These are phyloP conservation scores for Apiotrichum montevideense DNA, from an alignment of 1,284 basidiomycete species.

Conservation along the genomic window DNA sequence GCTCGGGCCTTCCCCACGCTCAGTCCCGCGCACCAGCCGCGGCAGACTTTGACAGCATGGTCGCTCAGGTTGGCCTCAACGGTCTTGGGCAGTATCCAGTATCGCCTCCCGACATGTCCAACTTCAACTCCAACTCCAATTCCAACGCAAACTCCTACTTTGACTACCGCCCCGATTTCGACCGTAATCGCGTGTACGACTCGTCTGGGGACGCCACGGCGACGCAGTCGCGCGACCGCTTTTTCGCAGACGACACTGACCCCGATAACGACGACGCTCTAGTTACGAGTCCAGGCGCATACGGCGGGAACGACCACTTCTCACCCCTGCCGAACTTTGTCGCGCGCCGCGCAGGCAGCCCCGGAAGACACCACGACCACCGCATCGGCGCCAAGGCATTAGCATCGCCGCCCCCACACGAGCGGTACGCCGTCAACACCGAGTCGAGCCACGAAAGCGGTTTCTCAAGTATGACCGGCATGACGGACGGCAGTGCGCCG, in stretches of 20 bases:
- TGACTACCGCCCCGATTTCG: background rate
- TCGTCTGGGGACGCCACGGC: background rate
- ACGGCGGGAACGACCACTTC: background rate
- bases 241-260: no score
- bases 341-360: background rate
- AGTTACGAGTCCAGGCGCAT: no score
- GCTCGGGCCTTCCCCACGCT: no score
- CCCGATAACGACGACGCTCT: background rate
- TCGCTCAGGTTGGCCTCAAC: background rate
- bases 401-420: constrained; percentile 6
- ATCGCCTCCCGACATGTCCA: no score
- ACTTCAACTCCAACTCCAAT: no score
- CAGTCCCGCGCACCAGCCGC: background rate
- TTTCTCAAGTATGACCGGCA: background rate
- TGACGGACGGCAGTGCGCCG: background rate
- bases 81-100: background rate
- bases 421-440: background rate
- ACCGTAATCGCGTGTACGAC: background rate
- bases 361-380: background rate
- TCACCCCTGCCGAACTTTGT: background rate
- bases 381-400: constrained; percentile 1
- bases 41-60: constrained; percentile 1
- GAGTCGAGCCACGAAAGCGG: constrained; percentile 1
- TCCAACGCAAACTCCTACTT: background rate
- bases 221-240: background rate